A percentile compares a stretch with the other conserved stretches of the same genome.
phyloP scores from a whole-genome alignment of 2,329 filamentous ascomycete genomes.

The Neocucurbitaria cava region DNA sequence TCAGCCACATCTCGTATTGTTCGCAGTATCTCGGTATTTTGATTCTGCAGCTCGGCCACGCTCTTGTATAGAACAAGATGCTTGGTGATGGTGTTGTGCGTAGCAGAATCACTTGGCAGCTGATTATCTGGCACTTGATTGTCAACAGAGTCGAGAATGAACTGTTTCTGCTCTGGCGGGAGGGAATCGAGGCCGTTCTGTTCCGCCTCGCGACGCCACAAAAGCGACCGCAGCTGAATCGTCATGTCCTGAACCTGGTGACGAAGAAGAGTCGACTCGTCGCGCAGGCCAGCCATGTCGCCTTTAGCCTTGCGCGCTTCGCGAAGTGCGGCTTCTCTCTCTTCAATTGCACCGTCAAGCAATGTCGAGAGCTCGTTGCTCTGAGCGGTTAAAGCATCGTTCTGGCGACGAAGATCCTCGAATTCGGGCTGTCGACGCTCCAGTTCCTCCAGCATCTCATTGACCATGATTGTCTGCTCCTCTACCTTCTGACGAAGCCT shows the following conservation, averaged over 20 bases:
- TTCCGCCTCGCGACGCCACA: constrained; percentile 83
- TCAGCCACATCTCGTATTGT: constrained; percentile 85
- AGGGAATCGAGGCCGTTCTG: constrained; percentile 80
- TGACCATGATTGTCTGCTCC: constrained; percentile 76
- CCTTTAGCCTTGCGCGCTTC: constrained; percentile 79
- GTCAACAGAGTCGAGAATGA: constrained; percentile 78
- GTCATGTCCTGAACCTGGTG: constrained; percentile 90
- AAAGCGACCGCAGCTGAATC: constrained; percentile 86
- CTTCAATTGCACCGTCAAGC: constrained; percentile 80
- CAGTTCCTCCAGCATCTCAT: constrained; percentile 83
- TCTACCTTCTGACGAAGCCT: constrained; percentile 76
- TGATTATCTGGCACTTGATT: constrained; percentile 74
- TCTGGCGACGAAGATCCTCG: constrained; percentile 82
- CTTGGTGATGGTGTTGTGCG: constrained; percentile 86
- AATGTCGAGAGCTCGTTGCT: constrained; percentile 79
- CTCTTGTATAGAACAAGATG: constrained; percentile 90
- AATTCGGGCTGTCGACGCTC: constrained; percentile 89
- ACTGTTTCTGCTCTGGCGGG: constrained; percentile 72
- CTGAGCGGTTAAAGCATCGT: constrained; percentile 79
- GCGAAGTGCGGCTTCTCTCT: constrained; percentile 79
- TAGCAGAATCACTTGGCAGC: constrained; percentile 75
- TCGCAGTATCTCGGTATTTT: constrained; percentile 84
- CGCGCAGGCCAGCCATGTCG: constrained; percentile 67
- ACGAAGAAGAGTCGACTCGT: constrained; percentile 78
- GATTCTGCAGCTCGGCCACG: constrained; percentile 81